Evolutionary conservation across 108 stramenopile genomes (phyloP), one percentile per base, ranked within the genome.

Genomic region (Stephanodiscus minutulus): DNA sequence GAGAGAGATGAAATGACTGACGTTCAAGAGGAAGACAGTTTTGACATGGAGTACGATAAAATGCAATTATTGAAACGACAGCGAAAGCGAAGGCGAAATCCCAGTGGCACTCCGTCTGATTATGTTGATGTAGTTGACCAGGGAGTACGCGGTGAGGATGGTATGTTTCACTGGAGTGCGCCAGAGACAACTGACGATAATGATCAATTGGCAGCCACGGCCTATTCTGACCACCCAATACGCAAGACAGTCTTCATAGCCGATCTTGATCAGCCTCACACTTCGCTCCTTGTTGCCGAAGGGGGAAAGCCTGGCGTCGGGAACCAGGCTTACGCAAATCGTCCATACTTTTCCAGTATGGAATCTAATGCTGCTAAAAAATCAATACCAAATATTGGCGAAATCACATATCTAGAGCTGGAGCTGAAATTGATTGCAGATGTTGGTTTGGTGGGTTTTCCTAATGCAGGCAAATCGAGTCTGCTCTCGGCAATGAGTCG

Each of bases 371-470:
- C 78, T 27, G 47, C 67, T 1, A 64, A 81, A 61, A 77, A 85
- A 64, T 74, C 89, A 12, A 71, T 54, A 68, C 81, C 89, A 1
- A 49, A 68, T 55, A 43, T 37, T 7, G 86, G 90, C 22, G 87
- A 87, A 37, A 44, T 52, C 33, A 82, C 81, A 21, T 77, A 79
- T 66, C 48, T 98, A 31, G 92, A 95, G 56, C 81, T 99, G 29
- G 98, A 99, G 74, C 73, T 99, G 27, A 96, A 98, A 74, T 76
- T 91, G 56, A 93, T 98, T 64, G 98, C 98, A 0, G 99, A 99
- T 66, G 86, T 99, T 58, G 99, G 98, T 10, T 81, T 99, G 18
- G 98, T 99, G 31, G 99, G 99, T n/a, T 97, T 94, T 73, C 99
- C 99, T 0, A 99, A 99, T 78, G 98, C 97, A 17, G 99, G 99